A percentile compares a stretch with the other conserved stretches of the same genome.
Conservation (phyloP, 202 grass and related monocot genomes). For the Carex sylvatica region DNA sequence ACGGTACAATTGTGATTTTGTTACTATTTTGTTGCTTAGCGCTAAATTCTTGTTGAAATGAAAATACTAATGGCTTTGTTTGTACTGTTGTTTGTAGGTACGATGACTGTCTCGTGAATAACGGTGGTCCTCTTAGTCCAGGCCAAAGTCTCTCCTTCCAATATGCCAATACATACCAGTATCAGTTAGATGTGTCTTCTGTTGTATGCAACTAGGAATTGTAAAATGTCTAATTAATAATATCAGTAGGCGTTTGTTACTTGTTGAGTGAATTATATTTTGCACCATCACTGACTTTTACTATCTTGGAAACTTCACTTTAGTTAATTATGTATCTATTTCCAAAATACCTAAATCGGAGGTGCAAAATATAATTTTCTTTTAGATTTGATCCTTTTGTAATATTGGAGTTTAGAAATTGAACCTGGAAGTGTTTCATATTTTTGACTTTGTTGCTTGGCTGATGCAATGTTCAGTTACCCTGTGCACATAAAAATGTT, state of each 20-base stretch:
- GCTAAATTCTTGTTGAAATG: not conserved
- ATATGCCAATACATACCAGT: conserved; percentile 54
- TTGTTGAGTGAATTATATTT: conserved; percentile 13
- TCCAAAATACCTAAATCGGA: not conserved
- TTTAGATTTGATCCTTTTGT: not conserved
- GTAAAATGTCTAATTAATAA: not conserved
- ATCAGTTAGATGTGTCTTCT: conserved; percentile 35
- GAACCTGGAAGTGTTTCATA: not conserved
- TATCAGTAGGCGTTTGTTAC: not conserved
- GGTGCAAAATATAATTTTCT: conserved; percentile 12
- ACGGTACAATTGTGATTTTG: not conserved
- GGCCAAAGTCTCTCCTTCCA: conserved; percentile 50
- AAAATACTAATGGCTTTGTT: not conserved
- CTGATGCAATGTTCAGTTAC: too few species aligned
- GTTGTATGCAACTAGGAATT: conserved; percentile 29
- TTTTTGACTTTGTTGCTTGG: not conserved
- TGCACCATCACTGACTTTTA: not conserved
- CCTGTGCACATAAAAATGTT: not conserved
- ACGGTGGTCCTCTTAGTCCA: conserved; percentile 31
- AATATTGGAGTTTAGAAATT: not conserved
- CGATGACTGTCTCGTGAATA: conserved; percentile 60
- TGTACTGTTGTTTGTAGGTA: not conserved
- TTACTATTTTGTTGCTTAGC: not conserved
- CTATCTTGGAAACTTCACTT: not conserved
- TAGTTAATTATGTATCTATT: not conserved